Evolutionary conservation across 2,329 filamentous ascomycete species (phyloP).

Genomic region (Xenosphaeropsis pyriputrescens): DNA sequence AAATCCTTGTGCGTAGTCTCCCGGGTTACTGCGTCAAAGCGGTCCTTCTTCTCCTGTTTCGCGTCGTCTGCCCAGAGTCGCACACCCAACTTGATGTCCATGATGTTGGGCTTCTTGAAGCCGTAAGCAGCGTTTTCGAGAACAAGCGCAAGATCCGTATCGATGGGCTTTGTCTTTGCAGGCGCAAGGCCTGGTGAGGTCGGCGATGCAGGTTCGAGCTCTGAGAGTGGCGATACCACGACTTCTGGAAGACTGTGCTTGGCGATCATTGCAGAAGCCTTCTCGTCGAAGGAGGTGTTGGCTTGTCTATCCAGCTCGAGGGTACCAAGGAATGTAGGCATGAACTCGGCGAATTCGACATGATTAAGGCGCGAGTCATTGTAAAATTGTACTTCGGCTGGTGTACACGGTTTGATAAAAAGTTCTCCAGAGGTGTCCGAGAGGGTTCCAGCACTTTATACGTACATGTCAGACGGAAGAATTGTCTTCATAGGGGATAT

Average conservation of each 20-base stretch:
- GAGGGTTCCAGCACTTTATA: conserved; percentile 69
- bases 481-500: conserved; percentile 11
- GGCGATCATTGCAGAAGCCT: conserved; percentile 22
- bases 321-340: conserved; percentile 76
- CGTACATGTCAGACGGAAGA: conserved; percentile 1
- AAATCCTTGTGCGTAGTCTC: conserved; percentile 44
- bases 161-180: conserved; percentile 32
- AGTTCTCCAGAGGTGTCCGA: conserved; percentile 71
- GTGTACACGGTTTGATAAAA: conserved; percentile 88
- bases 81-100: conserved; percentile 84
- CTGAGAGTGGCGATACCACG: conserved; percentile 1
- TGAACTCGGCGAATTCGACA: conserved; percentile 60
- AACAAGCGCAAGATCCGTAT: conserved; percentile 68
- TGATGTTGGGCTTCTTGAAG: conserved; percentile 73
- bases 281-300: conserved; percentile 32
- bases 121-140: conserved; percentile 72
- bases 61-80: conserved; percentile 73
- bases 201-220: conserved; percentile 3
- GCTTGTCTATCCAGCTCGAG: conserved; percentile 49
- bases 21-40: conserved; percentile 42
- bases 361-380: conserved; percentile 49
- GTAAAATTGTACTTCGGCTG: conserved; percentile 81
- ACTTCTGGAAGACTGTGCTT: conserved; percentile 13
- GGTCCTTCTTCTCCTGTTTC: conserved; percentile 38
- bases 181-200: conserved; percentile 6